These are phyloP conservation scores for Kokia cookei DNA, from an alignment of 441 rosid species.

Conservation along the genomic window DNA sequence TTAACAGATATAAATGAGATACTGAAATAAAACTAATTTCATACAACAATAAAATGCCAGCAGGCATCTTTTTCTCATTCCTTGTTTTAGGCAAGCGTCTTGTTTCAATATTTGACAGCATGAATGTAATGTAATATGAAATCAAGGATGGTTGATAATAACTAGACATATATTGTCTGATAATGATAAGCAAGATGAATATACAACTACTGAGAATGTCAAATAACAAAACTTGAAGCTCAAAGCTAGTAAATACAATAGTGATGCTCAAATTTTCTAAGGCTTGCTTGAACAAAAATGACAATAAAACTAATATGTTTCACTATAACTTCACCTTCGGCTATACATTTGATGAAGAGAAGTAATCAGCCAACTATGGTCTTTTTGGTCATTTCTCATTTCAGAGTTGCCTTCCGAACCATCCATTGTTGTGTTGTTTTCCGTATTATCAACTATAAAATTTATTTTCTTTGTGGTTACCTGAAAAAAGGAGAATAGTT, in stretches of 20 bases:
- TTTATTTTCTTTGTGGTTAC: constrained; percentile 88
- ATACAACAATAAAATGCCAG: not conserved
- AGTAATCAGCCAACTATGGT: constrained; percentile 85
- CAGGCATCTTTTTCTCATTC: not conserved
- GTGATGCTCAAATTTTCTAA: not conserved
- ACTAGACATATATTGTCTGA: not conserved
- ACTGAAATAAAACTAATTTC: not conserved
- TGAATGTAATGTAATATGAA: not conserved
- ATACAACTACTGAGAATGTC: not conserved
- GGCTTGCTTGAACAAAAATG: not conserved
- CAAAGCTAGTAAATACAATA: not conserved
- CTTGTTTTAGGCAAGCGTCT: not conserved
- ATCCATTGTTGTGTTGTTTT: constrained; percentile 30
- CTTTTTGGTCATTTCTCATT: constrained; percentile 59
- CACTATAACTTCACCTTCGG: constrained; percentile 59
- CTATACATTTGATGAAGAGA: constrained; percentile 95
- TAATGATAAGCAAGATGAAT: not conserved
- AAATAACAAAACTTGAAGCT: not conserved
- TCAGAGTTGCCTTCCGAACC: constrained; percentile 42
- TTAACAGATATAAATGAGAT: not conserved
- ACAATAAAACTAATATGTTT: not conserved
- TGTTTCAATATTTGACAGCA: not conserved
- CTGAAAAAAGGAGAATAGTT: constrained; percentile 32
- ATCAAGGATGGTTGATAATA: not conserved
- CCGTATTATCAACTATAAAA: constrained; percentile 73